Evolutionary conservation across 768 basidiomycete genomes (phyloP), one percentile per base, ranked within the genome.

Genomic region (Multifurca ochricompacta): DNA sequence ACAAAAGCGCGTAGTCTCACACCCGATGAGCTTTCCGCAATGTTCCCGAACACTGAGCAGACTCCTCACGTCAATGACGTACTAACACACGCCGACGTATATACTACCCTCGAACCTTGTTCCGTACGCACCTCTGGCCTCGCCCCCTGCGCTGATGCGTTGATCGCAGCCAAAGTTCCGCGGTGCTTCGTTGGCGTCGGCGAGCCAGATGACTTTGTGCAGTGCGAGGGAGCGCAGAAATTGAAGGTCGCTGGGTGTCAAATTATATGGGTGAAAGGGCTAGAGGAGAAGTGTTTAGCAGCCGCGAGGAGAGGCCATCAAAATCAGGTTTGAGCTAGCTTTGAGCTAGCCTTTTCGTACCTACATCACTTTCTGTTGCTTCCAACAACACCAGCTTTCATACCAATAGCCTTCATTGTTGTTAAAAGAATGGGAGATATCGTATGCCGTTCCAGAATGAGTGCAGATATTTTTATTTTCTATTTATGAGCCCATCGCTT

Each of bases 91-190:
- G 74, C 82, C 21, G 87, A 91, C 66, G 83, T 88, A 39, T 98
- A 96, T 65, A 95, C 94, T 0, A 98, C 96, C 0, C 79, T 99
- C 74, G 96, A 99, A 65, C 96, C 95, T 9, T 99, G 96, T 66
- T 95, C 92, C 4, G 69, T 88, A 31, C 75, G 96, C 54, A 86
- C 90, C 8, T 93, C 90, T 0, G 94, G 95, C 3, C 75, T 94
- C 40, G 69, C 82, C 0, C 84, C 93, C 1, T 98, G 96, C 66
- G 83, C 90, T 9, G 80, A 92, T 57, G 86, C 87, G 3, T 77
- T 98, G 47, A 79, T 96, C 31, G 73, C 73, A 14, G 83, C 87
- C 4, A 72, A 73, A 37, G 74, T 98, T 36, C 77, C 72, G 42
- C 76, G 85, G 19, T 94, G 95, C 60, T 83, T 85, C 64, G 85